phyloP scores from a whole-genome alignment of 345 rosid species.

The Odontarrhena argentea region DNA sequence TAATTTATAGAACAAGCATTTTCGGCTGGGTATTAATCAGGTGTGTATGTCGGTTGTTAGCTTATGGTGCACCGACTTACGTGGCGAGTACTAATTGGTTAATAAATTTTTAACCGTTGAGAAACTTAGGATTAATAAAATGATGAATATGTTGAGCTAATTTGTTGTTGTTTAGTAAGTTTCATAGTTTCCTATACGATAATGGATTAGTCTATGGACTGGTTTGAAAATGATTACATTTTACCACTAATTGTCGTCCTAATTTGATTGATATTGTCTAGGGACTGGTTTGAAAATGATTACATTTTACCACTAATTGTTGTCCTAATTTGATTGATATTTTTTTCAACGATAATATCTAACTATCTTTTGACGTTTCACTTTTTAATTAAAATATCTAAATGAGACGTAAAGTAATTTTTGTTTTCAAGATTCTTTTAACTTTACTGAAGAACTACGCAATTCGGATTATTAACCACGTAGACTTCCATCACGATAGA shows the following conservation, averaged over 20 bases:
- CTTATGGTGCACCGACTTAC: constrained; percentile 30
- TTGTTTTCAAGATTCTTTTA: constrained; percentile 20
- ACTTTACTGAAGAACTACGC: constrained; percentile 39
- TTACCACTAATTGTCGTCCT: constrained; percentile 8
- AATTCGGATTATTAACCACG: constrained; percentile 12
- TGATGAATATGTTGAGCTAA: background rate
- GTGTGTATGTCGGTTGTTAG: constrained; percentile 23
- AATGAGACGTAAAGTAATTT: constrained; percentile 33
- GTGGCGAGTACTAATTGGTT: constrained; percentile 7
- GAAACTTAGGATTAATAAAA: background rate
- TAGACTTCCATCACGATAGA: background rate
- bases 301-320: constrained; percentile 6
- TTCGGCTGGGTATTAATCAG: constrained; percentile 24
- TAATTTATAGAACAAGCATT: constrained; percentile 30
- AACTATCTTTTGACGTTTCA: constrained; percentile 24
- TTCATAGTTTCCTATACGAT: constrained; percentile 12
- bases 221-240: background rate
- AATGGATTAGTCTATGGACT: constrained; percentile 4
- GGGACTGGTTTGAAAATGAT: constrained; percentile 2
- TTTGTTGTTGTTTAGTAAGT: background rate
- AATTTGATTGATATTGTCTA: constrained; percentile 23
- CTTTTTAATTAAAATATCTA: constrained; percentile 21
- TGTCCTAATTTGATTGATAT: constrained; percentile 25
- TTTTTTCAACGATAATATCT: constrained; percentile 30
- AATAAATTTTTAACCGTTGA: constrained; percentile 22